These are phyloP conservation scores for Claviceps maximensis DNA, from an alignment of 2,329 filamentous ascomycete genomes.

Conservation along the genomic window DNA sequence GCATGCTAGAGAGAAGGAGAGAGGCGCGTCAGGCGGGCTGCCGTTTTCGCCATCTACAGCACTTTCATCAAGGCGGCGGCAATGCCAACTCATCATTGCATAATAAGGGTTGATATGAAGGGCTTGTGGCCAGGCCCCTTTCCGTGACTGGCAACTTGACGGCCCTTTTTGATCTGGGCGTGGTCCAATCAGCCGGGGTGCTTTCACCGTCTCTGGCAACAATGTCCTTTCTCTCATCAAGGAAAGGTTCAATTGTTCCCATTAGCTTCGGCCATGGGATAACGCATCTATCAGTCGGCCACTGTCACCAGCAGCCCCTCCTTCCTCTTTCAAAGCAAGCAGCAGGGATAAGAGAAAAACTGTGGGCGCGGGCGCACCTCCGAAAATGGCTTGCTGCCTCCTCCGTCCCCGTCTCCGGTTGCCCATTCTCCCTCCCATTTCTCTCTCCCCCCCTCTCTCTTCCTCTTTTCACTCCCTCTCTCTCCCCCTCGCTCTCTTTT, in stretches of 20 bases:
- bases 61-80: slow-evolving; percentile 21
- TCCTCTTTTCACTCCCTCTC: background rate
- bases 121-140: slow-evolving; percentile 10
- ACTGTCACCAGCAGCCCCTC: slow-evolving; percentile 4
- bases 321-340: background rate
- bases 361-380: background rate
- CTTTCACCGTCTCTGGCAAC: slow-evolving; percentile 12
- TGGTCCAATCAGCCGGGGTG: slow-evolving; percentile 13
- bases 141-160: slow-evolving; percentile 5
- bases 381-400: background rate
- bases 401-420: background rate
- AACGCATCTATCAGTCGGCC: slow-evolving; percentile 6
- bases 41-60: slow-evolving; percentile 11
- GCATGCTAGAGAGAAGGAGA: background rate
- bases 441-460: background rate
- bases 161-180: slow-evolving; percentile 3
- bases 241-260: background rate
- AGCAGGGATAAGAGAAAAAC: background rate
- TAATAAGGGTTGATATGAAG: slow-evolving; percentile 40
- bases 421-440: background rate
- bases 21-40: slow-evolving; percentile 4
- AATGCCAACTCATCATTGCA: slow-evolving; percentile 71
- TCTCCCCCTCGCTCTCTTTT: background rate
- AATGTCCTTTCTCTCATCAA: slow-evolving; percentile 2
- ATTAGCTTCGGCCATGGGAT: slow-evolving; percentile 7